Conservation (phyloP, 148 eudicot genomes). For the Amaranthus palmeri region DNA sequence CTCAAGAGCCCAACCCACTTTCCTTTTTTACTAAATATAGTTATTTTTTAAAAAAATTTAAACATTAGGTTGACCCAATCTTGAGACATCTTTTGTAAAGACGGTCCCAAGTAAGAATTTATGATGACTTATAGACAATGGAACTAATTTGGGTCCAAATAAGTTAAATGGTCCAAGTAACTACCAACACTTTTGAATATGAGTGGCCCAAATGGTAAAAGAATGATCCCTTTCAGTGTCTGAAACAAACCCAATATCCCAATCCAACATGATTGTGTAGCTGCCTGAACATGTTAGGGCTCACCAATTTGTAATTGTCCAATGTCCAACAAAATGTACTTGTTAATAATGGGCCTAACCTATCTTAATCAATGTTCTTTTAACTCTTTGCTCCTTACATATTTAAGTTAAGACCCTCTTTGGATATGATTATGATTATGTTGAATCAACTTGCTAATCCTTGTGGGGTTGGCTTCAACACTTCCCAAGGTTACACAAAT, state of each 20-base stretch:
- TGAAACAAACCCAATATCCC: constrained; percentile 15
- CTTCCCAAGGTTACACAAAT: background rate
- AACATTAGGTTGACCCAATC: too few species aligned
- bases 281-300: constrained; percentile 14
- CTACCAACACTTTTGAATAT: background rate
- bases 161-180: constrained; percentile 3
- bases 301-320: background rate
- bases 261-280: too few species aligned
- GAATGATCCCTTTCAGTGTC: constrained; percentile 13
- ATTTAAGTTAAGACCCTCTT: constrained; percentile 12
- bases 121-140: constrained; percentile 5
- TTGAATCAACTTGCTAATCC: constrained; percentile 12
- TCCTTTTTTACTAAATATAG: too few species aligned
- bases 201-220: constrained; percentile 7
- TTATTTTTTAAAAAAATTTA: too few species aligned
- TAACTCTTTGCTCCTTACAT: too few species aligned
- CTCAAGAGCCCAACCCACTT: too few species aligned
- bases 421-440: constrained; percentile 9
- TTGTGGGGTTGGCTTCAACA: constrained; percentile 12
- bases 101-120: too few species aligned
- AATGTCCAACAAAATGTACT: background rate
- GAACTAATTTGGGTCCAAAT: constrained; percentile 7
- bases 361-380: background rate
- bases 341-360: constrained; percentile 12
- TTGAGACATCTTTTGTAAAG: too few species aligned